Evolutionary conservation across 176 grass and related monocot species (phyloP), one percentile per base, ranked within the genome.

Genomic region (Eleusine indica): DNA sequence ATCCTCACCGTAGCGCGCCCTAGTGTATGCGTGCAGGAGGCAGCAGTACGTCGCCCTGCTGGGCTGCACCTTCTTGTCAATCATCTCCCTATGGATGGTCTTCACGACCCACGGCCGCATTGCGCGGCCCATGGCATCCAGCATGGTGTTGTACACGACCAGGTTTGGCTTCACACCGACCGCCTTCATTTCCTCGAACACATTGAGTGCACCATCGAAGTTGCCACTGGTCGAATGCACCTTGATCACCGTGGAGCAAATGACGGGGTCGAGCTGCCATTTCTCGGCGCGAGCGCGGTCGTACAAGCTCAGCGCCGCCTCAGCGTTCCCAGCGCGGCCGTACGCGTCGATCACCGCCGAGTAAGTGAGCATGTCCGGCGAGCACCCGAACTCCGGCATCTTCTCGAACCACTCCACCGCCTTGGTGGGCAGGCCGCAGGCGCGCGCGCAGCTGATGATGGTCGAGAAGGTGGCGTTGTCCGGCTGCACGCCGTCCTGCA

Each of bases 361-460:
- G 82, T 82, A 92, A 0, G 89, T 91, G 83, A 96, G 85, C 62
- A 87, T 83, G 77, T 88, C 88, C 8, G 96, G 96, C n/a, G 64
- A 79, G 87, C 91, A 98, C 49, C 80, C 85, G 14, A 90, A 89
- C 21, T 79, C 91, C 22, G 89, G 77, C 93, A 93, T 98, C 83
- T 96, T 95, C 80, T 98, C 96, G 77, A 90, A 96, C 91, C 92
- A 98, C 90, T 98, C 96, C 40, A 95, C 80, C 40, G 96, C 91
- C 78, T 91, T 95, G 19, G 25, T 67, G 7, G 87, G 91, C 40
- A 91, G 42, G 29, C 86, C 88, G 65, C 93, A 98, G 57, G 84
- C 57, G 46, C 91, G 85, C 21, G 91, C 91, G 64, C 91, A 93
- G 89, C 96, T 90, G 66, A 95, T 95, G 76, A 90, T 48, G 19